Conservation (phyloP, 2,329 filamentous ascomycete species). For the Colletotrichum tamarilloi region DNA sequence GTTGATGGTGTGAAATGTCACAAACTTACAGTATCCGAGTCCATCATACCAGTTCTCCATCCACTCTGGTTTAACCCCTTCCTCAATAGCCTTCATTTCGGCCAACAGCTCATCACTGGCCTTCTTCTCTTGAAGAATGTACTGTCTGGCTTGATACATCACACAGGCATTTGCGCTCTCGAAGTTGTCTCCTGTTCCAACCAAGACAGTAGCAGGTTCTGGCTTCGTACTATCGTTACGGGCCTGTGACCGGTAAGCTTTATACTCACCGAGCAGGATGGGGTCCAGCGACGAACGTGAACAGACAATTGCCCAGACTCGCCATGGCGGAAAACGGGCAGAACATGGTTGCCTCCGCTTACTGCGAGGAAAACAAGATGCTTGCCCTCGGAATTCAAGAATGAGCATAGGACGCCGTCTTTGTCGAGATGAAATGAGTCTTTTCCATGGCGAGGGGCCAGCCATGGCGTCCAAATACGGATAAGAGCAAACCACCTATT, state of each 20-base stretch:
- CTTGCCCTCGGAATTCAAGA: slow-evolving; percentile 76
- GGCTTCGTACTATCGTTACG: slow-evolving; percentile 73
- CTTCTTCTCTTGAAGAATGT: slow-evolving; percentile 62
- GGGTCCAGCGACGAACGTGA: slow-evolving; percentile 60
- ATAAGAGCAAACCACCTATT: slow-evolving; percentile 83
- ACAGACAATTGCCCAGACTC: slow-evolving; percentile 74
- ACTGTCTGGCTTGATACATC: slow-evolving; percentile 86
- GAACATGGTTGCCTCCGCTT: slow-evolving; percentile 77
- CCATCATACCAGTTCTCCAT: slow-evolving; percentile 92
- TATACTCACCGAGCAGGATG: not conserved
- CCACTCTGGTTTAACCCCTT: slow-evolving; percentile 72
- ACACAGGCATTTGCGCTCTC: slow-evolving; percentile 82
- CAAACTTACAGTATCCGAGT: slow-evolving; percentile 80
- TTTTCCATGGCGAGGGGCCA: slow-evolving; percentile 87
- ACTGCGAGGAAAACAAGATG: slow-evolving; percentile 83
- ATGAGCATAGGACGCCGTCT: slow-evolving; percentile 82
- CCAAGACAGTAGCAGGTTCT: slow-evolving; percentile 71
- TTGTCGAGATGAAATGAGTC: slow-evolving; percentile 75
- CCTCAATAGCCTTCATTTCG: slow-evolving; percentile 57
- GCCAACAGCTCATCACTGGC: slow-evolving; percentile 54
- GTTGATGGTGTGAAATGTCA: not conserved
- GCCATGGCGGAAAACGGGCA: slow-evolving; percentile 76
- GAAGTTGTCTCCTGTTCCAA: slow-evolving; percentile 77
- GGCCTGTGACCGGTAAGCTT: slow-evolving; percentile 50
- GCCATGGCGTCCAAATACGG: slow-evolving; percentile 84